Conservation (phyloP, 2,329 filamentous ascomycete species). For the Fusarium sp. region DNA sequence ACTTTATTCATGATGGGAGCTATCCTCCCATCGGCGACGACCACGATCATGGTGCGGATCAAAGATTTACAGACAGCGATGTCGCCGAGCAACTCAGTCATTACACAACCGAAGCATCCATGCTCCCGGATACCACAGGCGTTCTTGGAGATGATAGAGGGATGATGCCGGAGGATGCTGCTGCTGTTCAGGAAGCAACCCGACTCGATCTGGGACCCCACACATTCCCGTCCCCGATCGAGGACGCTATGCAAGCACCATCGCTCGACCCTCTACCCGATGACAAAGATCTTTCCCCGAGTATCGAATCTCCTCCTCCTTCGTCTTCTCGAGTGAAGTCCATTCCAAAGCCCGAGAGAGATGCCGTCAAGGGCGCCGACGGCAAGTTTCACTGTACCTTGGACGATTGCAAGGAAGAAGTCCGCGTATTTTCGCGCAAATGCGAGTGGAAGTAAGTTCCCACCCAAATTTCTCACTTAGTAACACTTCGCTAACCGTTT, state of each 20-base stretch:
- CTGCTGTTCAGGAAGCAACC: conserved; percentile 48
- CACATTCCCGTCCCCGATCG: conserved; percentile 48
- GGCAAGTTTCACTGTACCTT: conserved; percentile 82
- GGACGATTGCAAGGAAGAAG: conserved; percentile 71
- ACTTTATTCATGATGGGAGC: conserved; percentile 57
- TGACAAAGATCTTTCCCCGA: conserved; percentile 47
- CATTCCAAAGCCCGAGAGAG: conserved; percentile 66
- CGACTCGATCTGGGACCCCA: conserved; percentile 50
- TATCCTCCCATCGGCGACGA: conserved; percentile 58
- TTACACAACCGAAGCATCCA: conserved; percentile 52
- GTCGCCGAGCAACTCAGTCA: conserved; percentile 54
- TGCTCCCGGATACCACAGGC: conserved; percentile 50
- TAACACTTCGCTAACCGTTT: conserved; percentile 34
- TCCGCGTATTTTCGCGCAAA: conserved; percentile 76
- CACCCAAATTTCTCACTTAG: background rate
- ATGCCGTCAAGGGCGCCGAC: conserved; percentile 68
- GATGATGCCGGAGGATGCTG: conserved; percentile 51
- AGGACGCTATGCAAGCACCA: conserved; percentile 43
- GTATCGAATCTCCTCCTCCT: conserved; percentile 44
- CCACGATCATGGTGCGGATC: conserved; percentile 51
- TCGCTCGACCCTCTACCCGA: conserved; percentile 46
- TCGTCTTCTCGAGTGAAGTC: conserved; percentile 56
- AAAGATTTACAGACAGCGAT: conserved; percentile 54
- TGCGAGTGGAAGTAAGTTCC: conserved; percentile 93
- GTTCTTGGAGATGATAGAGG: conserved; percentile 48